Base-by-base conservation (phyloP, 2,329 filamentous ascomycete species). In the Aspergillus novoparasiticus region DNA sequence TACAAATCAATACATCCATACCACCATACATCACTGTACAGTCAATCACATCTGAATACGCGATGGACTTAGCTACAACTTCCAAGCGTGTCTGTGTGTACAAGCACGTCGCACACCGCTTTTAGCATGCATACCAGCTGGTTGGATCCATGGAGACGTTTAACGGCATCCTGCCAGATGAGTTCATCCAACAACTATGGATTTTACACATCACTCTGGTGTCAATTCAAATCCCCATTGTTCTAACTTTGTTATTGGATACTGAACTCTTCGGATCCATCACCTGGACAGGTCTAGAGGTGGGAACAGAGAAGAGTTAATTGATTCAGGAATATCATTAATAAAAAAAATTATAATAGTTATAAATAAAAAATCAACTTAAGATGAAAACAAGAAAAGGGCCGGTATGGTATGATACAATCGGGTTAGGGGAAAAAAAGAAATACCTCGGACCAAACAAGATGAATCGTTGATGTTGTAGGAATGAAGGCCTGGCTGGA, bases 221-320 rank as follows among this genome's bases (percentile, higher is more conserved):
- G 26, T 34, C 55, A 30, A 57, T 26, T 26, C 16, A 51, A 51
- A 34, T 51, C n/a, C 16, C 48, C 10, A 51, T 59, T 43, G 34
- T 48, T 48, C 58, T 58, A 51, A 53, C 23, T 59, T 46, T 46
- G 9, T 51, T 48, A 30, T 45, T 60, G 21, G 48, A 23, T 53
- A 32, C 46, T 43, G 54, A 43, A 60, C n/a, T 54, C 36, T 64
- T 51, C 55, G 62, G 58, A 63, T 57, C 51, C 55, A 65, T 70
- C 66, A 71, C 65, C 67, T 71, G 66, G 66, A 72, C 68, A 65
- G 64, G 68, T 69, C 65, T 61, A 67, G 59, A 51, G 46, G 26
- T 28, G 48, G 28, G 19, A 41, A 10, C 16, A n/a, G 16, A n/a
- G 39, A 51, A 51, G 48, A 51, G 9, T 26, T 48, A 9, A 48